These are phyloP conservation scores for Trichophaea hybrida DNA, from an alignment of 2,329 filamentous ascomycete species.

Conservation along the genomic window DNA sequence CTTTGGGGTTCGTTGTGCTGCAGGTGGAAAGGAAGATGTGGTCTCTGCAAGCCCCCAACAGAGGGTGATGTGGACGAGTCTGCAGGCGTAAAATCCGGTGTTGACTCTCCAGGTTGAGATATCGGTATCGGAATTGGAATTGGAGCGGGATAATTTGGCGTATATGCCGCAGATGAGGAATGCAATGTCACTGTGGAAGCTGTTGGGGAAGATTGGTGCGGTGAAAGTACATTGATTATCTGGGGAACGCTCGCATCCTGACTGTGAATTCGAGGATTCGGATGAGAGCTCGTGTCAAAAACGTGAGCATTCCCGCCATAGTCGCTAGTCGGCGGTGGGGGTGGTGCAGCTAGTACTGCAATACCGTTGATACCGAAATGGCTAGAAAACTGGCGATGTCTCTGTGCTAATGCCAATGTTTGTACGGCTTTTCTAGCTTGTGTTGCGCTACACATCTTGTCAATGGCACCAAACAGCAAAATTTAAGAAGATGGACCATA, in stretches of 20 bases:
- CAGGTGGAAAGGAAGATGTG: constrained; percentile 22
- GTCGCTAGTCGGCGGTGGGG: constrained; percentile 16
- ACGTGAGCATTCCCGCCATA: constrained; percentile 21
- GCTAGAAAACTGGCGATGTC: constrained; percentile 19
- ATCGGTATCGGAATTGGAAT: constrained; percentile 22
- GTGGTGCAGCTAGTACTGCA: constrained; percentile 9
- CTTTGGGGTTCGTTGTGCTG: constrained; percentile 22
- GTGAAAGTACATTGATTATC: constrained; percentile 17
- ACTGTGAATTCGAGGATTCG: constrained; percentile 12
- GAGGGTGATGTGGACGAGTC: constrained; percentile 15
- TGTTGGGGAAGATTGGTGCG: constrained; percentile 18
- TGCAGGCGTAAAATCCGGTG: constrained; percentile 16
- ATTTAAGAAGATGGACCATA: constrained; percentile 8
- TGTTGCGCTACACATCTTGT: constrained; percentile 15
- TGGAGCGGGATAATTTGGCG: constrained; percentile 16
- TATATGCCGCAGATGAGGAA: constrained; percentile 18
- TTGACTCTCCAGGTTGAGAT: constrained; percentile 10
- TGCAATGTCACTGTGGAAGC: constrained; percentile 20
- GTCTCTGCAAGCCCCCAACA: constrained; percentile 14
- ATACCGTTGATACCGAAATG: constrained; percentile 23
- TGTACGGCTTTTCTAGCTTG: constrained; percentile 24
- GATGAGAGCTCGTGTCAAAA: constrained; percentile 20
- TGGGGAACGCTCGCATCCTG: constrained; percentile 18
- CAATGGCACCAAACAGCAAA: background rate
- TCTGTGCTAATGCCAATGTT: constrained; percentile 20